A percentile compares a stretch with the other conserved stretches of the same genome.
Conservation (phyloP, 2,329 filamentous ascomycete genomes). For the Fusarium sp. region DNA sequence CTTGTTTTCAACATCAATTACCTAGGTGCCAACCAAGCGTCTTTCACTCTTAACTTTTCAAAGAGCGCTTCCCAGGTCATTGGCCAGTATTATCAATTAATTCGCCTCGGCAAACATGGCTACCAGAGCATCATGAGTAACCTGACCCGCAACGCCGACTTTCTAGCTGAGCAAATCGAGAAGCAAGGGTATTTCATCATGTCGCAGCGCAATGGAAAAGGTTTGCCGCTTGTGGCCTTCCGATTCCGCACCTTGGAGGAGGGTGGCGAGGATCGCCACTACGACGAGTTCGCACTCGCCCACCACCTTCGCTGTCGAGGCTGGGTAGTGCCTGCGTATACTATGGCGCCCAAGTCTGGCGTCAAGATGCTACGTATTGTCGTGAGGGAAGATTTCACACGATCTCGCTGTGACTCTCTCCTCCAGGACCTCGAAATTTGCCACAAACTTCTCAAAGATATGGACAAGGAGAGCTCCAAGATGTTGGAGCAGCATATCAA, state of each 20-base stretch:
- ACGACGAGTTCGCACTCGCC: constrained; percentile 84
- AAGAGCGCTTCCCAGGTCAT: constrained; percentile 96
- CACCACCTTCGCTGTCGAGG: constrained; percentile 88
- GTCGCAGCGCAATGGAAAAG: constrained; percentile 82
- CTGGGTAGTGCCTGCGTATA: constrained; percentile 97
- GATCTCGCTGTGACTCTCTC: constrained; percentile 84
- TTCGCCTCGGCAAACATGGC: constrained; percentile 91
- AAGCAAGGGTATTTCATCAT: constrained; percentile 88
- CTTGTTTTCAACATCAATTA: constrained; percentile 99
- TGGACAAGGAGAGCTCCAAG: constrained; percentile 80
- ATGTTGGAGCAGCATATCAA: constrained; percentile 77
- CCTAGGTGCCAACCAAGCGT: constrained; percentile 93
- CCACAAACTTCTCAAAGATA: constrained; percentile 77
- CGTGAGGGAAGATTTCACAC: constrained; percentile 91
- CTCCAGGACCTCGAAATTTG: constrained; percentile 85
- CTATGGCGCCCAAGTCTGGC: constrained; percentile 91
- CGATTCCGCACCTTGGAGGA: constrained; percentile 75
- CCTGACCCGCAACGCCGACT: constrained; percentile 90
- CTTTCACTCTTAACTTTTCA: constrained; percentile 97
- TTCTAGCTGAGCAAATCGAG: constrained; percentile 81
- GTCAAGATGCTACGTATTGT: constrained; percentile 95
- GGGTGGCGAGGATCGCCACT: constrained; percentile 66
- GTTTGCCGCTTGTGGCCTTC: constrained; percentile 92
- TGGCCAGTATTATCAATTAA: constrained; percentile 97
- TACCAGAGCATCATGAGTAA: constrained; percentile 96